Evolutionary conservation across 345 rosid species (phyloP), one percentile per base, ranked within the genome.

Genomic region (Linum tenue): DNA sequence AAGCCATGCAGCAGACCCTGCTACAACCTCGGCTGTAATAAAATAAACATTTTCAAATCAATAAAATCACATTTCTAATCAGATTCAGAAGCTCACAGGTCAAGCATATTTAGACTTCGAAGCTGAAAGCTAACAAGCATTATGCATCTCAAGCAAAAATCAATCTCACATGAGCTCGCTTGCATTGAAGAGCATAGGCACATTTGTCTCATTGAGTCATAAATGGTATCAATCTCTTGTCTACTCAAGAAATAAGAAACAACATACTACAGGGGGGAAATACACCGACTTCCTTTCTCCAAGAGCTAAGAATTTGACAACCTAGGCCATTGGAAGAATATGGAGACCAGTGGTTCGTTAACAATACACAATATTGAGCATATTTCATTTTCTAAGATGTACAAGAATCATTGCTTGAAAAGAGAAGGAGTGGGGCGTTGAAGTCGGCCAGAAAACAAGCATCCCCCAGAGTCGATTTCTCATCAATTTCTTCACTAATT

Each of bases 1-100:
- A 68, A 90, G 82, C 97, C 97, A 90, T 39, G 99, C 99, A 63
- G 99, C 90, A 12, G 99, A 94, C 79, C 99, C 99, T 69, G 91
- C 97, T 67, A 88, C 99, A 79, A 75, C 99, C 81, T 94, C 99
- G 79, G 96, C 99, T 90, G 90, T 70, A 80, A 74, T 77, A 83
- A 73, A 70, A 78, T 61, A 78, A 59, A 80, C 75, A 41, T 50
- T 59, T 22, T 51, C 31, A 17, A 62, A 48, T 59, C 56, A 68
- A 63, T 70, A 36, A 82, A 78, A 68, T 17, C 60, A 22, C 16
- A 57, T 57, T 11, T 8, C 60, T 16, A 16, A 22, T 22, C 31
- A 22, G 31, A 22, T 22, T 22, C 31, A 22, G 31, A 22, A 22
- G 31, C 31, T 22, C 31, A 22, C 31, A 22, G 31, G 31, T 22